A percentile compares a stretch with the other conserved stretches of the same genome.
Conservation (phyloP, 202 grass and related monocot species). For the Alloteropsis angusta region DNA sequence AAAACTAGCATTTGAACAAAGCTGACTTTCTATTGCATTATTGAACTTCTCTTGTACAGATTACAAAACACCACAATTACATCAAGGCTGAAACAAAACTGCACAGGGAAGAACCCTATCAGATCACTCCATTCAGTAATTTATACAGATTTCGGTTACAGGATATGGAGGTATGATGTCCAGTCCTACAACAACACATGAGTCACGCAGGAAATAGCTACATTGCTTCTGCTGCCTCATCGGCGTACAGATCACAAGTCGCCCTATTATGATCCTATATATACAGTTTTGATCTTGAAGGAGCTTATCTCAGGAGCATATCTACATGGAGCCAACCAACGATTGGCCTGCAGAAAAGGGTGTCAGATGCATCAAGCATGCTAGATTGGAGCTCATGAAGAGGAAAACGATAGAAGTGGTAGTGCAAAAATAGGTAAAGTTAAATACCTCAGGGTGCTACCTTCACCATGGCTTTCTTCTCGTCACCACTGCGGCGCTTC, state of each 20-base stretch:
- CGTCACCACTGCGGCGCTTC: neutral
- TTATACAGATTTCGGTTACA: neutral
- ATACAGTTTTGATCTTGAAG: constrained; percentile 23
- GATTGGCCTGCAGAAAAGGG: constrained; percentile 35
- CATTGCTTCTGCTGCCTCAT: constrained; percentile 26
- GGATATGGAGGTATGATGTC: neutral
- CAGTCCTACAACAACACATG: constrained; percentile 18
- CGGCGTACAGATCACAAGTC: neutral
- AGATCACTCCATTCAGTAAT: constrained; percentile 8
- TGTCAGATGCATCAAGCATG: neutral
- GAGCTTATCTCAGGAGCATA: constrained; percentile 1
- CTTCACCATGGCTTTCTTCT: constrained; percentile 5
- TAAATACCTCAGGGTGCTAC: constrained; percentile 18
- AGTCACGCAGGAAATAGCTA: constrained; percentile 33
- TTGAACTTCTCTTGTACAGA: constrained; percentile 6
- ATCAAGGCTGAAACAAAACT: neutral
- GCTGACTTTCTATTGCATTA: constrained; percentile 13
- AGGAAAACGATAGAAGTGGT: neutral
- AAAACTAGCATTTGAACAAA: neutral
- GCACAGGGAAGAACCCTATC: neutral
- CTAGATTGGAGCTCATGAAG: neutral
- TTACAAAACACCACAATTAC: constrained; percentile 13
- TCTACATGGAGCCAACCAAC: constrained; percentile 24
- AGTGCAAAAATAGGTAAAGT: neutral
- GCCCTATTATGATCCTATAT: constrained; percentile 33